Evolutionary conservation across 2,329 filamentous ascomycete species (phyloP), one percentile per base, ranked within the genome.

Genomic region (Neopestalotiopsis rosae): DNA sequence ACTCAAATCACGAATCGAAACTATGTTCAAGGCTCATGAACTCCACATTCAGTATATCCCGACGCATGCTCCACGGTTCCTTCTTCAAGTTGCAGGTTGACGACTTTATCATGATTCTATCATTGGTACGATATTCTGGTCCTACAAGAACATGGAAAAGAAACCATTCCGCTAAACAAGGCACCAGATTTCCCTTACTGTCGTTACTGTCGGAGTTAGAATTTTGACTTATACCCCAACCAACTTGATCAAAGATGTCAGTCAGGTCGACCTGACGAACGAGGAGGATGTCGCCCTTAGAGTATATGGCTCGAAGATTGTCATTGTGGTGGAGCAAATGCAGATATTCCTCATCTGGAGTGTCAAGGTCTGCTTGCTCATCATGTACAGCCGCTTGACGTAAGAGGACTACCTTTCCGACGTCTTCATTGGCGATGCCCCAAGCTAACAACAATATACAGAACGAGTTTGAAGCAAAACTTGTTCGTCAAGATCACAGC

Each of bases 341-440:
- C 91, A 92, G 80, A 81, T 90, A 20, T 80, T 89, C 66, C 84
- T 86, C 10, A 86, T 87, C 38, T 90, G 87, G 85, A 77, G 81
- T 0, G 81, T 89, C 71, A 90, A 90, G 75, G 77, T 81, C 9
- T 90, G 88, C 72, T 80, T 90, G 71, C 75, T 90, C 42, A 78
- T 89, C 70, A 84, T 90, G 81, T 90, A 88, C 72, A 80, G 83
- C 71, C 86, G 87, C 59, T 79, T 90, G 69, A 88, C 86, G 80
- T 85, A 67, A 68, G 83, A 61, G 20, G 62, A 56, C 28, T 17
- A 2, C n/a, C 13, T 62, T 62, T 10, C 20, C 14, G 7, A 32
- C 32, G 14, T 32, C 10, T 4, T 28, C 4, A 57, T 42, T 61
- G 2, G n/a, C 17, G 38, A 28, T 28, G 24, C 24, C 6, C 4